Base-by-base conservation (phyloP, 192 early-diverging fungal species). In the Allomyces macrogynus region DNA sequence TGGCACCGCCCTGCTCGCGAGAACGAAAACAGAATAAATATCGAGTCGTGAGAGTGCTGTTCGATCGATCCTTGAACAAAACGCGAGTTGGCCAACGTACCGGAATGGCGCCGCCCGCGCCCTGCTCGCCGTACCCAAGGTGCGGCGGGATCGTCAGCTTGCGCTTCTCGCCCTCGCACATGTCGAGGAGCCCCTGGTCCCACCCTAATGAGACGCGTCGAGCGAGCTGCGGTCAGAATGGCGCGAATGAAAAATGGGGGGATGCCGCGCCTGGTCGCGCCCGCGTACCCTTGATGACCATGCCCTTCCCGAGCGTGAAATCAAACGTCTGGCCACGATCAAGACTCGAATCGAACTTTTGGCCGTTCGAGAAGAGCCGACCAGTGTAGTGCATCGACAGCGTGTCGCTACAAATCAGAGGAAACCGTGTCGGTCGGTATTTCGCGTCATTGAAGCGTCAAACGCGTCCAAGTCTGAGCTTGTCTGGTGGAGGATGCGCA, bases 121-220 rank as follows among this genome's bases (percentile, higher is more conserved):
- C 84, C 62, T 78, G 74, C 26, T 74, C 82, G 44, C 84, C 82
- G 66, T 74, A 75, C 12, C 64, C 72, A 5, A 89, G 65, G 44
- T 75, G 60, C 44, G 87, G 66, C 26, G 89, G 89, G 68, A 91
- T 91, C 12, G 77, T 78, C 62, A 91, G 69, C 69, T 72, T 79
- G 27, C 87, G 70, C 73, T 89, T 83, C 75, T 91, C 89, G 61
- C 89, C 89, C 65, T 86, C 68, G 63, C 89, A 89, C 89, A 89
- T 91, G 44, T 76, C 77, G 40, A 74, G 43, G 61, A 87, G 70
- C 24, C 86, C 88, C 69, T 86, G 74, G 64, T 91, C 89, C 89
- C 89, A 91, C 24, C 81, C 66, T 68, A 24, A 23, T 22, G 32
- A 40, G 7, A 40, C 32, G 32, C 32, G 32, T 40, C 32, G 32